Base-by-base conservation (phyloP, 306 rosid genomes). In the Bauhinia variegata region DNA sequence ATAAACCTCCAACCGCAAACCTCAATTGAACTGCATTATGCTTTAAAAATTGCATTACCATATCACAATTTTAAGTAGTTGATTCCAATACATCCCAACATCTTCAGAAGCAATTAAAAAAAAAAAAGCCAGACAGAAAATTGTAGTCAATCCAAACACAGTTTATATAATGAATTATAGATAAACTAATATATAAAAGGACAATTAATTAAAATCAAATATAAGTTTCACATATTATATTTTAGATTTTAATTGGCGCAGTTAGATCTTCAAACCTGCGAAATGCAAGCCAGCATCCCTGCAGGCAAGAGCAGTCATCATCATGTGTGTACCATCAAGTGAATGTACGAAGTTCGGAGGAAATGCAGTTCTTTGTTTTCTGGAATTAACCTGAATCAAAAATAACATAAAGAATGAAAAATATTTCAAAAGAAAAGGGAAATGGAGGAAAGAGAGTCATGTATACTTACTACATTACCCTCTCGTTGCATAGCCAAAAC, bases 261-360 rank as follows among this genome's bases (percentile, higher is more conserved):
- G 30, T 41, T 28, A 32, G 7, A 0, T 30, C 15, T 65, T 63
- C 80, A 62, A 87, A 91, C 95, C 97, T 84, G 97, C 97, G 84
- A 88, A 91, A 70, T 86, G 82, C 68, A 91, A 71, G 77, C 95
- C 90, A 46, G 90, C 82, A 39, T 91, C 88, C 68, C 83, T 82
- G 78, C 97, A 86, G 74, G 90, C 95, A 54, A 91, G 84, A 59
- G 97, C 97, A 60, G 95, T 91, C 88, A 87, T 76, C 97, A 91
- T 91, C 97, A 87, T 90, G 74, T 87, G 96, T 14, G 95, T 78
- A 73, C 95, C 87, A 15, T 90, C 96, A 50, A 90, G 86, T 12
- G 95, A 90, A 81, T 90, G 92, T 28, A 90, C 95, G 66, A 75
- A 89, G 74, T 89, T 89, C 52, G 96, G 96, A 48, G 96, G 96